phyloP scores from a whole-genome alignment of 352 stramenopile genomes.

The Hyaloperonospora brassicae region DNA sequence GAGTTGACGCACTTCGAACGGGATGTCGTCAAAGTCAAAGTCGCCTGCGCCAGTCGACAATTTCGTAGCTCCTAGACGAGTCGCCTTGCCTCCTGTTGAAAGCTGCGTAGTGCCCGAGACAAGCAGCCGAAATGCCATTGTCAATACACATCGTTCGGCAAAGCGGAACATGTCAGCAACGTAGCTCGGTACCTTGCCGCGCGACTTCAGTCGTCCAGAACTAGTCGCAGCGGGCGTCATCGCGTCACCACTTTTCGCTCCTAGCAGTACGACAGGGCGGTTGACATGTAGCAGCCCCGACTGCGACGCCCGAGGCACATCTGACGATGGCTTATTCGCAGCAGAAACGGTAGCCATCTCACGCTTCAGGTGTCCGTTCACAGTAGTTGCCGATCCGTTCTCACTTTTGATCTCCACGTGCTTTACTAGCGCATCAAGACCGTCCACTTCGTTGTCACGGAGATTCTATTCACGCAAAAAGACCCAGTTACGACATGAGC shows the following conservation, averaged over 20 bases:
- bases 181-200: conserved; percentile 39
- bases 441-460: conserved; percentile 44
- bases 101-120: conserved; percentile 31
- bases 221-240: conserved; percentile 30
- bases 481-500: background rate
- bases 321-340: conserved; percentile 15
- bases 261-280: conserved; percentile 65
- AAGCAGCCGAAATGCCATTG: conserved; percentile 15
- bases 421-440: conserved; percentile 75
- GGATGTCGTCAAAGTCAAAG: conserved; percentile 87
- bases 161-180: background rate
- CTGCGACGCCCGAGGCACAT: conserved; percentile 18
- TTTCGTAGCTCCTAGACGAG: conserved; percentile 67
- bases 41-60: conserved; percentile 51
- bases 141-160: background rate
- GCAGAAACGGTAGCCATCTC: conserved; percentile 17
- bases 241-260: conserved; percentile 36
- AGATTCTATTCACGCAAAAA: conserved; percentile 15
- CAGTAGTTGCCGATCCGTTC: conserved; percentile 17
- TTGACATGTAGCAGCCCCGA: conserved; percentile 45
- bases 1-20: conserved; percentile 50
- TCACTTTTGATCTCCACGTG: conserved; percentile 51
- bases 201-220: conserved; percentile 47
- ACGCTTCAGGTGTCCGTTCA: conserved; percentile 48
- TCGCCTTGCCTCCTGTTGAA: conserved; percentile 33